Evolutionary conservation across 2,329 filamentous ascomycete genomes (phyloP).

Genomic region (Venturia asperata): DNA sequence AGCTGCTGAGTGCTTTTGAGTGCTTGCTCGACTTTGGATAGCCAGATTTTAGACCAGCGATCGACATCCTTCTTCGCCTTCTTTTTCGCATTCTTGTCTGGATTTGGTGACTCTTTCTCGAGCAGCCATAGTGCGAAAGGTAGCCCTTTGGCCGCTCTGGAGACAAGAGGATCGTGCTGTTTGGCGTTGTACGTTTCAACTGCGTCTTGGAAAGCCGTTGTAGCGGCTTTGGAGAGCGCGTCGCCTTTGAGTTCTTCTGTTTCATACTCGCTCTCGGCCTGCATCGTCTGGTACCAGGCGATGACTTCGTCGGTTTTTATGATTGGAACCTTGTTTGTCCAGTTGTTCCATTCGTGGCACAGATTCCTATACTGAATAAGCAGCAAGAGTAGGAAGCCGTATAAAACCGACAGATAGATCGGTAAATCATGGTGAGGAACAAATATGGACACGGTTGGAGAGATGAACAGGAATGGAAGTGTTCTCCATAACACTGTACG

Average conservation of each 20-base stretch:
- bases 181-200: background rate
- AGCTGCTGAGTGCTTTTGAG: slow-evolving; percentile 9
- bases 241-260: background rate
- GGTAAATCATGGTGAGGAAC: slow-evolving; percentile 5
- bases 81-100: slow-evolving; percentile 11
- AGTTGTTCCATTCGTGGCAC: slow-evolving; percentile 8
- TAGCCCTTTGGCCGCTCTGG: background rate
- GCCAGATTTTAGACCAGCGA: slow-evolving; percentile 7
- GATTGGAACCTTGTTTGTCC: background rate
- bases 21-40: slow-evolving; percentile 11
- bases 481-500: slow-evolving; percentile 10
- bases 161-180: background rate
- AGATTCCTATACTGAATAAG: slow-evolving; percentile 11
- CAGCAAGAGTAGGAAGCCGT: slow-evolving; percentile 1
- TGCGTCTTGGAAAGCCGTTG: slow-evolving; percentile 5
- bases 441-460: slow-evolving; percentile 2
- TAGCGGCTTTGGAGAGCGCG: slow-evolving; percentile 3
- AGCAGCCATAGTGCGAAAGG: slow-evolving; percentile 3
- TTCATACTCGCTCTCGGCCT: background rate
- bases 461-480: slow-evolving; percentile 14
- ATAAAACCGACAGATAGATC: slow-evolving; percentile 9
- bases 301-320: slow-evolving; percentile 7
- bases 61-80: background rate
- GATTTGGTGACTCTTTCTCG: slow-evolving; percentile 7
- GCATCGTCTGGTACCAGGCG: background rate